These are phyloP conservation scores for Tilletia caries DNA, from an alignment of 1,284 basidiomycete genomes.

Conservation along the genomic window DNA sequence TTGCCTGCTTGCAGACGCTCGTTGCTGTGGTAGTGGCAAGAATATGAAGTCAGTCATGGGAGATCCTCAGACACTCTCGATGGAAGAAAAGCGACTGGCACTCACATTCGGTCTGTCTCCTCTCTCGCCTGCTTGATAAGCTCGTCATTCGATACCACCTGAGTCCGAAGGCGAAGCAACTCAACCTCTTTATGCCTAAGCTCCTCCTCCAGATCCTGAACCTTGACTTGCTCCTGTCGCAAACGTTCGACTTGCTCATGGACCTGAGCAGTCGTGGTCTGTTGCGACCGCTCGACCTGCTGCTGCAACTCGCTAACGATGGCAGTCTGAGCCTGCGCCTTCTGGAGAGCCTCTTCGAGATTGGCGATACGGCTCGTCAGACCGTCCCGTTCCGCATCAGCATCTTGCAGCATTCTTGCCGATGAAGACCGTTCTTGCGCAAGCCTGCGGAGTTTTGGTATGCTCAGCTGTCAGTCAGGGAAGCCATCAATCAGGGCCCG, in stretches of 20 bases:
- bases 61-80: too few species aligned
- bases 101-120: neutral
- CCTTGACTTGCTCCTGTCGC: neutral
- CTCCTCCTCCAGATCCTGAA: neutral
- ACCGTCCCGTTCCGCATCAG: too few species aligned
- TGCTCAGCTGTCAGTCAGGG: too few species aligned
- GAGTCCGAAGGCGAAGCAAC: neutral
- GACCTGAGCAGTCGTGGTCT: neutral
- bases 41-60: too few species aligned
- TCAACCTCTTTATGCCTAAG: neutral
- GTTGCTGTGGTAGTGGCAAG: neutral
- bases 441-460: too few species aligned
- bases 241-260: neutral
- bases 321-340: neutral
- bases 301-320: neutral
- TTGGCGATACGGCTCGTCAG: neutral
- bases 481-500: too few species aligned
- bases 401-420: too few species aligned
- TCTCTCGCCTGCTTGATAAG: neutral
- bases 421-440: too few species aligned
- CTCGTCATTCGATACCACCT: neutral
- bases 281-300: neutral
- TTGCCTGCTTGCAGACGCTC: neutral
- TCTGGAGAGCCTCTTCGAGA: neutral
- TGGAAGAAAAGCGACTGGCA: too few species aligned